Evolutionary conservation across 1,139 yeast genomes (phyloP), one percentile per base, ranked within the genome.

Genomic region (Komagataea norvegica): DNA sequence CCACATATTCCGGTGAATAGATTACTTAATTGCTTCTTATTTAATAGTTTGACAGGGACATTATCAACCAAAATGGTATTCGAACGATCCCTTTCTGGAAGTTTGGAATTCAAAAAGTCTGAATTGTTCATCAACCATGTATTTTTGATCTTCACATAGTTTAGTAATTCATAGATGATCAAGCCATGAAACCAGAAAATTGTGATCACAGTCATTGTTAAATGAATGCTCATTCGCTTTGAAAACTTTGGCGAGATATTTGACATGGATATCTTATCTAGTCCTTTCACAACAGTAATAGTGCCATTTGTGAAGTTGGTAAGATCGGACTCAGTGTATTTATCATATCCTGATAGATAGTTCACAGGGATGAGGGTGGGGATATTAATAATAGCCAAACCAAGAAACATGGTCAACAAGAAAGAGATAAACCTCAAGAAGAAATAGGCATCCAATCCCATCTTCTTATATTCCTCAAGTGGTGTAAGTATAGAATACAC

Each of bases 401-500:
- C 62, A 1, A 62, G 41, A 48, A 79, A 79, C 41, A 76, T 67
- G 3, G 71, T 47, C 25, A 72, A 52, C 17, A 79, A 47, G 3
- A 76, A 60, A 36, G 65, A 62, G 29, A 80, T 55, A 47, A 67
- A 80, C 38, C 88, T 56, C 4, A 80, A 48, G 46, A 80, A 77
- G 47, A 77, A 74, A 51, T 77, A 80, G 0, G 83, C 72, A 55
- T 82, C 89, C n/a, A 80, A 54, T 0, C 88, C 88, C 49, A 67
- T 56, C 4, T 64, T 52, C 29, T 68, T 50, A 49, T 72, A 79
- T 30, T 65, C 60, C 15, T 65, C 64, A 14, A 72, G 63, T 9
- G 68, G 65, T 20, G 59, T 54, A 15, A 52, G 48, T 32, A 72
- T 37, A 0, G 72, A 63, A 1, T 76, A 74, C 4, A 53, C 28